Evolutionary conservation across 139 green algal genomes (phyloP).

Genomic region (Tetradesmus lagerheimii): DNA sequence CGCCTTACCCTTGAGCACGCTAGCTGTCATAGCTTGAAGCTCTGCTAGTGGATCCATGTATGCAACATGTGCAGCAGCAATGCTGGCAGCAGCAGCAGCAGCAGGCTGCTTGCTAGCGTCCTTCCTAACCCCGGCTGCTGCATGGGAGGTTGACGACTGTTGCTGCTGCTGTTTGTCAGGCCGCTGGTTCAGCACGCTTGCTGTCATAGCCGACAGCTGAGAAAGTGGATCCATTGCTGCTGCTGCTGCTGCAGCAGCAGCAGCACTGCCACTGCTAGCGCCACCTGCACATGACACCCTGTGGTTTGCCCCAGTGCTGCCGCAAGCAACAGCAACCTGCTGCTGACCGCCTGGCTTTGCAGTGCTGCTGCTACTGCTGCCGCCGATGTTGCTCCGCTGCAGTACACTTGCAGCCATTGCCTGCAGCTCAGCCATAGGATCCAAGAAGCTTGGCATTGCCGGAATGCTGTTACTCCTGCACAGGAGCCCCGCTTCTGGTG

Average conservation of each 20-base stretch:
- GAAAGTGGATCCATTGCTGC: neutral
- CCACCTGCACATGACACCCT: neutral
- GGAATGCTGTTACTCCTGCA: neutral
- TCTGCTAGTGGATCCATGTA: neutral
- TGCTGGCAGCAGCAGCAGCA: neutral
- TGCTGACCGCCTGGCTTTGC: neutral
- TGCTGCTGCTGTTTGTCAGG: neutral
- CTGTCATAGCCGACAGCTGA: neutral
- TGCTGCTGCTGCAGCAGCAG: too few relatives aligned
- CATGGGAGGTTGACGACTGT: too few relatives aligned
- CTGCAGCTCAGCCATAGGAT: neutral
- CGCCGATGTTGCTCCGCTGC: neutral
- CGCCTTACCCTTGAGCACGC: neutral
- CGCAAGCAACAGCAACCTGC: neutral
- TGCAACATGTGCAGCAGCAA: neutral
- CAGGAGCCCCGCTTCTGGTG: neutral
- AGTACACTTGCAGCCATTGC: neutral
- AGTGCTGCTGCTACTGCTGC: neutral
- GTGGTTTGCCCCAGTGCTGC: neutral
- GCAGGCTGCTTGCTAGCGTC: neutral
- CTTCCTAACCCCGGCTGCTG: neutral
- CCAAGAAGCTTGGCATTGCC: neutral
- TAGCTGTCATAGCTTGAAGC: conserved; percentile 5
- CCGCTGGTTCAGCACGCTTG: neutral
- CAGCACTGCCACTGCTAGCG: too few relatives aligned